Evolutionary conservation across 768 basidiomycete species (phyloP), one percentile per base, ranked within the genome.

Genomic region (Russula earlei): DNA sequence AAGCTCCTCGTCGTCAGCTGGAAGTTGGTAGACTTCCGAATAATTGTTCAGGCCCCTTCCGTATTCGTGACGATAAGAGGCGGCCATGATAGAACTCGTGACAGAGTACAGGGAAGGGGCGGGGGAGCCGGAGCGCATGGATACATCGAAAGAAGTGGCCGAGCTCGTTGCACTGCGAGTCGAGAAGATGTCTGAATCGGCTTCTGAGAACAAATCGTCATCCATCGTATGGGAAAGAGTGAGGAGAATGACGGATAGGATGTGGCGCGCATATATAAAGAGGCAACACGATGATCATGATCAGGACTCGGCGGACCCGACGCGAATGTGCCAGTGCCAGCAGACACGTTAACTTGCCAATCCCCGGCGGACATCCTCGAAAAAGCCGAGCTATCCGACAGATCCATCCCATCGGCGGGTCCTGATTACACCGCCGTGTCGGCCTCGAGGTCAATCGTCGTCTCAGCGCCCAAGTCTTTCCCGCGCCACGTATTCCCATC

Each of bases 1-100:
- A 24, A 86, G 69, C 61, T 90, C 88, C 62, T 87, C 85, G 8
- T 84, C 83, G 60, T 90, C 88, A 25, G 86, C 88, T 12, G 88
- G 85, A 25, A 91, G 72, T 41, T 77, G 77, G 64, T 91, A 91
- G 2, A 90, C 76, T 43, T 89, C 85, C 1, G 87, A 89, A 61
- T 85, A 84, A 59, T 81, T 87, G 70, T 89, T 89, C 42, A 90
- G 67, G 31, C 74, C 77, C 40, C 87, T 75, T 0, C 87, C 87
- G 55, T 79, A 83, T 64, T 88, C 85, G 27, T 81, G 75, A 52
- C 75, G 77, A 69, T 81, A 82, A 1, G 80, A 76, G 34, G 77
- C 73, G 15, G 75, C 78, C 24, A 77, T 79, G 44, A 86, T 62
- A 0, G 84, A 84, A 63, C 77, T 82, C 0, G 83, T 82, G 65